Evolutionary conservation across 768 basidiomycete species (phyloP).

Genomic region (Auriscalpium orientale): DNA sequence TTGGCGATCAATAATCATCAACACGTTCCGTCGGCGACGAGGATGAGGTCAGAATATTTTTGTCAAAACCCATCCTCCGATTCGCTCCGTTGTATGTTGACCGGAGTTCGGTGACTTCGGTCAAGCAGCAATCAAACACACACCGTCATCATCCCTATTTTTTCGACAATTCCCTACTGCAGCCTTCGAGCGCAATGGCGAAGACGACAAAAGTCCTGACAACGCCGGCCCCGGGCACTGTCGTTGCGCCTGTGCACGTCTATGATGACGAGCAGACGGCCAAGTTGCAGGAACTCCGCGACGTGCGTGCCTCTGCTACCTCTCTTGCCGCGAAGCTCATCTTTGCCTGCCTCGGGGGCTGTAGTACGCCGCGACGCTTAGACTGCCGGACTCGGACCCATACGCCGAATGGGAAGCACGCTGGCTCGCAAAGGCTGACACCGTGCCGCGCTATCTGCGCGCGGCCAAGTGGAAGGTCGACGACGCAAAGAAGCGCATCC

Average conservation of each 20-base stretch:
- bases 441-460: constrained; percentile 69
- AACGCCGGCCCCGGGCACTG: constrained; percentile 43
- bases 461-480: constrained; percentile 78
- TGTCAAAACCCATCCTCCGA: no score
- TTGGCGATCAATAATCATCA: no score
- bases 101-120: no score
- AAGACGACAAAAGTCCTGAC: constrained; percentile 45
- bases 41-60: no score
- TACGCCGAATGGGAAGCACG: constrained; percentile 73
- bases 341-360: neutral
- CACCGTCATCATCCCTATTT: no score
- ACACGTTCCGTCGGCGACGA: no score
- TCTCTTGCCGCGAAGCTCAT: neutral
- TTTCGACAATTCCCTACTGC: no score
- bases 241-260: constrained; percentile 44
- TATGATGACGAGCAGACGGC: constrained; percentile 59
- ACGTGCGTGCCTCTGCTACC: constrained; percentile 36
- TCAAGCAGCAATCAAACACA: no score
- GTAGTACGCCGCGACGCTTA: constrained; percentile 61
- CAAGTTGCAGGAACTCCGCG: constrained; percentile 51
- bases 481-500: constrained; percentile 73
- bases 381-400: constrained; percentile 58
- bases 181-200: constrained; percentile 22
- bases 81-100: no score
- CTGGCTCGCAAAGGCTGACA: constrained; percentile 68